Conservation (phyloP, 202 grass and related monocot species). For the Setaria viridis region DNA sequence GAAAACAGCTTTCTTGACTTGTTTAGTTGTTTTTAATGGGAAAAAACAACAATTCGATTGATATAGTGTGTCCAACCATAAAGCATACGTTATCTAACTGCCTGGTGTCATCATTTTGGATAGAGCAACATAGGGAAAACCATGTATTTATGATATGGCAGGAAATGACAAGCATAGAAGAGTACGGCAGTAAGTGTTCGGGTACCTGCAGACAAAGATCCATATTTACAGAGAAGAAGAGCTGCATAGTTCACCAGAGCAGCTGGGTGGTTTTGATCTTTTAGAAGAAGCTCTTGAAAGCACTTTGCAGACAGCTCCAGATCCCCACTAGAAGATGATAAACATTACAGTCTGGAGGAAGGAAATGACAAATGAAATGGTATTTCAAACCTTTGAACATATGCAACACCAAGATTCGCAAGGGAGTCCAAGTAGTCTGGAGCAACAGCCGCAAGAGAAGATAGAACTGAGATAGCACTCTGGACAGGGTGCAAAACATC, state of each 20-base stretch:
- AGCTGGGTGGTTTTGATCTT: constrained; percentile 97
- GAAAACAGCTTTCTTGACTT: neutral
- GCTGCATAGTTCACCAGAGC: constrained; percentile 89
- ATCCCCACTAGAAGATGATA: constrained; percentile 71
- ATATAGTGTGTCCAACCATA: neutral
- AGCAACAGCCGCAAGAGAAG: constrained; percentile 71
- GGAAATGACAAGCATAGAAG: constrained; percentile 37
- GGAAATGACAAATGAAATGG: constrained; percentile 36
- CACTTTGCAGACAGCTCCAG: constrained; percentile 76
- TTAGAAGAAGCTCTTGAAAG: constrained; percentile 96
- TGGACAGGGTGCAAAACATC: constrained; percentile 55
- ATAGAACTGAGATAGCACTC: constrained; percentile 95
- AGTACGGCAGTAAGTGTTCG: constrained; percentile 32
- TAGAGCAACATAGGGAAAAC: neutral
- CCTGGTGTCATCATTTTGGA: constrained; percentile 14
- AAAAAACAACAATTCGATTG: neutral
- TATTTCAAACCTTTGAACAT: constrained; percentile 80
- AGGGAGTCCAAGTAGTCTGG: constrained; percentile 94
- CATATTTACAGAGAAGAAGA: constrained; percentile 90
- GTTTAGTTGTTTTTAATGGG: neutral
- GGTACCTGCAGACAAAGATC: constrained; percentile 75
- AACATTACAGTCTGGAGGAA: constrained; percentile 39
- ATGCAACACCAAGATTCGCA: constrained; percentile 88
- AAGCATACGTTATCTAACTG: neutral
- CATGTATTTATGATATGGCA: neutral